phyloP scores from a whole-genome alignment of 805 yeast genomes.

The Hanseniaspora lachancei region DNA sequence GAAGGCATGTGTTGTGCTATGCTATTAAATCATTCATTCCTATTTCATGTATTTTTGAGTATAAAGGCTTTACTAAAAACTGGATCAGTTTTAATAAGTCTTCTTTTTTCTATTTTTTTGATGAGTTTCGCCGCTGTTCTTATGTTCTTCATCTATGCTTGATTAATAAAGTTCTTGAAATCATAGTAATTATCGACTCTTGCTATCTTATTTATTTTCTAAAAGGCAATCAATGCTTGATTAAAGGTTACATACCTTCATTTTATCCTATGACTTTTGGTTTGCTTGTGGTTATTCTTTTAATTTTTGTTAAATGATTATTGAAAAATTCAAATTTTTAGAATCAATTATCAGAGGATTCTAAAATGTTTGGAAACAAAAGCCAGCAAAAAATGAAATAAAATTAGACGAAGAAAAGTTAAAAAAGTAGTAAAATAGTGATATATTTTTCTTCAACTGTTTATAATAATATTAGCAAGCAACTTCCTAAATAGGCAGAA shows the following conservation, averaged over 20 bases:
- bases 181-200: not conserved
- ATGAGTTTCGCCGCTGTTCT: no score
- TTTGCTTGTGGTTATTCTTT: conserved; percentile 6
- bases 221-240: not conserved
- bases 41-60: no score
- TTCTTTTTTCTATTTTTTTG: no score
- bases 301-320: not conserved
- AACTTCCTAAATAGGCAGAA: conserved; percentile 1
- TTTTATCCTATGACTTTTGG: conserved; percentile 11
- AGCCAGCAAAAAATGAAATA: not conserved
- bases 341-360: not conserved
- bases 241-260: conserved; percentile 11
- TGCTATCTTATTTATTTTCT: not conserved
- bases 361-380: no score
- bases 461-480: not conserved
- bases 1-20: no score
- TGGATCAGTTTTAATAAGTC: no score
- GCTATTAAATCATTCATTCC: no score
- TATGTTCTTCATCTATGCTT: not conserved
- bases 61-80: no score
- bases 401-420: not conserved
- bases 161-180: not conserved
- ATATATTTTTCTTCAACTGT: not conserved
- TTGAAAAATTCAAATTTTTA: not conserved
- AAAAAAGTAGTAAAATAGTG: not conserved